phyloP scores from a whole-genome alignment of 1,139 yeast species.

The Hansenula lynferdii region DNA sequence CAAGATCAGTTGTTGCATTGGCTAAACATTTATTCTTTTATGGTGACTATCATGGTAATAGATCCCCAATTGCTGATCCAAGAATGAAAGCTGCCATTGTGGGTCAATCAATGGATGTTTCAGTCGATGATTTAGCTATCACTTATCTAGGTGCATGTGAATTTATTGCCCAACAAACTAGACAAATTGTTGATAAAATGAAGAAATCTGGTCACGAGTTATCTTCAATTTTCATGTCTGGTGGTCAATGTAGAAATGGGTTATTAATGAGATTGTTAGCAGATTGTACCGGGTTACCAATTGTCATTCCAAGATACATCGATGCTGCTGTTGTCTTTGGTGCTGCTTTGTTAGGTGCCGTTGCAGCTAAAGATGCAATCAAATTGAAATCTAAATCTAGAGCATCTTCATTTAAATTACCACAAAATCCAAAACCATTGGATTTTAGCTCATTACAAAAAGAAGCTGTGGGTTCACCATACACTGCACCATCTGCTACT shows the following conservation, averaged over 20 bases:
- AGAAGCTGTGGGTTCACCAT: constrained; percentile 57
- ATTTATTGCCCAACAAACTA: constrained; percentile 94
- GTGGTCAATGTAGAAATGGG: constrained; percentile 95
- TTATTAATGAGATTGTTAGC: constrained; percentile 85
- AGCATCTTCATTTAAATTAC: constrained; percentile 19
- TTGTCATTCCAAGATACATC: constrained; percentile 87
- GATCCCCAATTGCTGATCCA: constrained; percentile 96
- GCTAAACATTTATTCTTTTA: constrained; percentile 86
- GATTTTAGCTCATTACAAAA: not conserved
- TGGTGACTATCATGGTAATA: constrained; percentile 95
- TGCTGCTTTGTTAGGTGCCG: constrained; percentile 90
- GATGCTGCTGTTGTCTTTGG: constrained; percentile 98
- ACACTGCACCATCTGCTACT: constrained; percentile 71
- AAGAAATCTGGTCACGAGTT: constrained; percentile 73
- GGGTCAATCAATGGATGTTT: constrained; percentile 88
- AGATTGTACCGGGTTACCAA: constrained; percentile 90
- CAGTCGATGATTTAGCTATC: constrained; percentile 78
- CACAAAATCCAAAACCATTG: constrained; percentile 15
- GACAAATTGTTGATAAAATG: constrained; percentile 90
- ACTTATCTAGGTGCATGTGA: constrained; percentile 93
- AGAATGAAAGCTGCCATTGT: constrained; percentile 89
- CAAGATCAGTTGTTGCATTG: constrained; percentile 71
- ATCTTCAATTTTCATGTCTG: constrained; percentile 79
- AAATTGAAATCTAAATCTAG: constrained; percentile 25
- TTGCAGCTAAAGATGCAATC: constrained; percentile 67